Evolutionary conservation across 768 basidiomycete genomes (phyloP).

Genomic region (Podaxis sp.): DNA sequence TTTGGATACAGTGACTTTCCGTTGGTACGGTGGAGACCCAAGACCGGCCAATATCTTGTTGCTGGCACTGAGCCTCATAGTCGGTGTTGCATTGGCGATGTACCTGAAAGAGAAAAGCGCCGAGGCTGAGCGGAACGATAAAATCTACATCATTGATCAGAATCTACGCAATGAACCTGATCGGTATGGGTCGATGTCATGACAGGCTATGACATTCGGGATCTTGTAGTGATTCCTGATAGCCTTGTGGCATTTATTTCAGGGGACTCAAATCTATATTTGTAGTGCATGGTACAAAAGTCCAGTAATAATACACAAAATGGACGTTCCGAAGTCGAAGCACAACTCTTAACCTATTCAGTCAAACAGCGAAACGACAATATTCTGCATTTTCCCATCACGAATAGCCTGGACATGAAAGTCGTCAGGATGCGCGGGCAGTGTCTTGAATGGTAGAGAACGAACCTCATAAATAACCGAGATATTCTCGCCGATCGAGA

Average conservation of each 20-base stretch:
- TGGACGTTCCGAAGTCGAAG: not conserved
- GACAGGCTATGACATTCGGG: not conserved
- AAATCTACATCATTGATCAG: not conserved
- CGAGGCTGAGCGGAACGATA: not conserved
- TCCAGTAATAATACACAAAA: not conserved
- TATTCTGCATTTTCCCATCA: constrained; percentile 60
- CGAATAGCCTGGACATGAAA: constrained; percentile 44
- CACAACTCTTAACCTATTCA: constrained; percentile 11
- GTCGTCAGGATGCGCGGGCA: not conserved
- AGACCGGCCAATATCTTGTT: not conserved
- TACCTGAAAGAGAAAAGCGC: not conserved
- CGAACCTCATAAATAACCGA: constrained; percentile 65
- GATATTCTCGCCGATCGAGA: constrained; percentile 69
- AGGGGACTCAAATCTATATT: not conserved
- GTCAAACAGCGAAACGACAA: constrained; percentile 51
- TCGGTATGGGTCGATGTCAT: not conserved
- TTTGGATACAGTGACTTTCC: not conserved
- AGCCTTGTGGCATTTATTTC: not conserved
- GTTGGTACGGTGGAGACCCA: constrained; percentile 1
- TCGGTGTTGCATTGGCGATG: not conserved
- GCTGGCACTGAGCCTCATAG: not conserved
- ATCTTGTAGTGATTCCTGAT: not conserved
- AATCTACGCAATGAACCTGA: not conserved
- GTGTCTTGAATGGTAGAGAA: not conserved
- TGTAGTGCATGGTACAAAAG: not conserved